Base-by-base conservation (phyloP, 1,284 basidiomycete genomes). In the Kalmanozyma brasiliensis region DNA sequence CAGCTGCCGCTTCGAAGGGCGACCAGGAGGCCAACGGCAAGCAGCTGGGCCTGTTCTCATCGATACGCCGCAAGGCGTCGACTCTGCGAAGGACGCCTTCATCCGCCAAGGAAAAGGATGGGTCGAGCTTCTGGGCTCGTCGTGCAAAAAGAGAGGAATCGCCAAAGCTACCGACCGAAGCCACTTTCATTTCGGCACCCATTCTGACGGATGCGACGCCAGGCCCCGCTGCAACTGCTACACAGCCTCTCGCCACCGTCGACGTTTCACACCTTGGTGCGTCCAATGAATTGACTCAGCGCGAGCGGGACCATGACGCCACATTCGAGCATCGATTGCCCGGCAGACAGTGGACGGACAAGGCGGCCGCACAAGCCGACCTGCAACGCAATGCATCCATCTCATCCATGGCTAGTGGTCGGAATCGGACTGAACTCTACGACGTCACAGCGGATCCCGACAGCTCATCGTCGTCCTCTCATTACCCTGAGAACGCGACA, bases 31-130 rank as follows among this genome's bases (percentile, higher is more conserved):
- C 30, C 2, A 37, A 24, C 4, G 67, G 43, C 47, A 70, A 61
- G 34, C 61, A 64, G 35, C 46, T 59, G 32, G 59, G 60, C 11
- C 41, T 75, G n/a, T 75, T 75, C 41, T 67, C 73, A 8, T 61
- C 71, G 19, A 55, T 75, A 13, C 60, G 73, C 23, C 55, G 73
- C 40, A 75, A 75, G 40, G 73, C 73, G 2, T 70, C 66, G 8
- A 62, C 62, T 30, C 35, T 69, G 29, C 23, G 60, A 10, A 37
- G 66, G 17, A 63, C 49, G 34, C 71, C 44, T 1, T 71, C 61
- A 1, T 56, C 56, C 2, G 49, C 60, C 13, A 58, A 61, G 33
- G 53, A 56, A n/a, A 58, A 61, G 33, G 53, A 56, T 17, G 47
- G 32, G 9, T 46, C 52, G 11, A 51, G 49, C 22, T 62, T 65